A percentile compares a stretch with the other conserved stretches of the same genome.
Evolutionary conservation across 2,329 filamentous ascomycete species (phyloP).

Genomic region (Exserohilum rostratum): DNA sequence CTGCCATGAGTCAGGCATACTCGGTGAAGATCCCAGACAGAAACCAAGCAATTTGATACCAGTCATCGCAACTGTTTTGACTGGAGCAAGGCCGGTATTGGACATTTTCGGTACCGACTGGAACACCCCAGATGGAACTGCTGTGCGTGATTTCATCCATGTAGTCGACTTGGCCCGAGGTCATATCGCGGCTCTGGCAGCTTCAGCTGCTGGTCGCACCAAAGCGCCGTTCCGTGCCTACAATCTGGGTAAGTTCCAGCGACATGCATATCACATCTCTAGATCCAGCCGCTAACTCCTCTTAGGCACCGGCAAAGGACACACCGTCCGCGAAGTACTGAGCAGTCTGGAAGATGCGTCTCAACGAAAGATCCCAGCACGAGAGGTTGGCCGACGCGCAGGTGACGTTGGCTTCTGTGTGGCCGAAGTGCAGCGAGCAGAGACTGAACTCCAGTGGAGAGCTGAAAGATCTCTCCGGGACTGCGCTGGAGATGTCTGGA

Average conservation of each 20-base stretch:
- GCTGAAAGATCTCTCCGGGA: slow-evolving; percentile 46
- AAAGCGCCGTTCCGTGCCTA: slow-evolving; percentile 47
- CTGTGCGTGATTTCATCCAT: slow-evolving; percentile 71
- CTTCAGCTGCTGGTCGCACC: slow-evolving; percentile 40
- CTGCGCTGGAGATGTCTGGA: slow-evolving; percentile 50
- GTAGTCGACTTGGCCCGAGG: slow-evolving; percentile 69
- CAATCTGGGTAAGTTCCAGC: slow-evolving; percentile 44
- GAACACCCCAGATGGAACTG: slow-evolving; percentile 69
- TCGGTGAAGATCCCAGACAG: slow-evolving; percentile 68
- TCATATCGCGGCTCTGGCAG: slow-evolving; percentile 65
- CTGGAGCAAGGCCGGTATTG: slow-evolving; percentile 60
- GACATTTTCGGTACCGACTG: slow-evolving; percentile 69
- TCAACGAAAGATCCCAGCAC: slow-evolving; percentile 42
- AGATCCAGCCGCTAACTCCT: slow-evolving; percentile 16
- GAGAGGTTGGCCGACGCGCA: slow-evolving; percentile 46
- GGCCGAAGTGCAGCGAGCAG: slow-evolving; percentile 48
- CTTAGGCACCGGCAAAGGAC: slow-evolving; percentile 50
- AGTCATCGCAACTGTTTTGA: slow-evolving; percentile 66
- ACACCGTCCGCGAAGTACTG: slow-evolving; percentile 53
- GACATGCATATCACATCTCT: background rate
- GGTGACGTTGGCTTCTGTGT: slow-evolving; percentile 53
- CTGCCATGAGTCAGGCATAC: slow-evolving; percentile 66
- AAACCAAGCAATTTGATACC: slow-evolving; percentile 69
- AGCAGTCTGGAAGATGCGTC: slow-evolving; percentile 48
- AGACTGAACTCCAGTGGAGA: slow-evolving; percentile 48